Evolutionary conservation across 2,329 filamentous ascomycete genomes (phyloP).

Genomic region (Penicillium oxalicum): DNA sequence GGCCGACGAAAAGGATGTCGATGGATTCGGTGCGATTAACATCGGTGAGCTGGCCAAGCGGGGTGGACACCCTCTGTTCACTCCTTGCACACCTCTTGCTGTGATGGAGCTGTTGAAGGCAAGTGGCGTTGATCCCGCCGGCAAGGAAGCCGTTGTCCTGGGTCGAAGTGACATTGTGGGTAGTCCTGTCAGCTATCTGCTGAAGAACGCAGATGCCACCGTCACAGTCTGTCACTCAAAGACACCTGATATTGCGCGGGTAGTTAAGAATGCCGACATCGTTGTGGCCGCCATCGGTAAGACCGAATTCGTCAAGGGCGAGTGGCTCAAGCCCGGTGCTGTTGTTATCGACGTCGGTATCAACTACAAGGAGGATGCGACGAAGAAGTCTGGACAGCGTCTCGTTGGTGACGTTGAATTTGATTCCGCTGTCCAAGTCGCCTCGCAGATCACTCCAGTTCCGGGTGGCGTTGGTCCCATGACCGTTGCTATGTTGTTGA

Average conservation of each 20-base stretch:
- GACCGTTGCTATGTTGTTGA: conserved; percentile 96
- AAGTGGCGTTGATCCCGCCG: conserved; percentile 72
- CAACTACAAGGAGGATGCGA: conserved; percentile 84
- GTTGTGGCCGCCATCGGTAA: conserved; percentile 88
- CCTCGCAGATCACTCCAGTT: conserved; percentile 90
- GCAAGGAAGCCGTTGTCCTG: conserved; percentile 91
- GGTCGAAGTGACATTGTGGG: conserved; percentile 96
- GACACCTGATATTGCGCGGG: conserved; percentile 65
- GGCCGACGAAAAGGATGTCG: conserved; percentile 90
- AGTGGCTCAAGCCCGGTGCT: conserved; percentile 91
- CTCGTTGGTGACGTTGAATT: conserved; percentile 95
- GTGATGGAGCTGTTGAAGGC: conserved; percentile 89
- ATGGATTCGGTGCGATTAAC: conserved; percentile 89
- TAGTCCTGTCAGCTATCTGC: conserved; percentile 89
- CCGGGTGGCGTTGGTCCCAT: conserved; percentile 96
- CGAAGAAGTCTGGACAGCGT: conserved; percentile 86
- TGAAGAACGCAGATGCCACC: conserved; percentile 93
- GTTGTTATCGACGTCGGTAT: conserved; percentile 97
- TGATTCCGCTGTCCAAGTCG: conserved; percentile 74
- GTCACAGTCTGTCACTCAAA: conserved; percentile 94
- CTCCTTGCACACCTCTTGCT: conserved; percentile 93
- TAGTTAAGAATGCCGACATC: conserved; percentile 80
- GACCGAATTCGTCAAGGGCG: conserved; percentile 81
- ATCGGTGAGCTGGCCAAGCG: conserved; percentile 97
- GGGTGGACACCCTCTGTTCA: conserved; percentile 81